These are phyloP conservation scores for Saccharomyces hybrid DNA, from an alignment of 1,139 yeast genomes.

Conservation along the genomic window DNA sequence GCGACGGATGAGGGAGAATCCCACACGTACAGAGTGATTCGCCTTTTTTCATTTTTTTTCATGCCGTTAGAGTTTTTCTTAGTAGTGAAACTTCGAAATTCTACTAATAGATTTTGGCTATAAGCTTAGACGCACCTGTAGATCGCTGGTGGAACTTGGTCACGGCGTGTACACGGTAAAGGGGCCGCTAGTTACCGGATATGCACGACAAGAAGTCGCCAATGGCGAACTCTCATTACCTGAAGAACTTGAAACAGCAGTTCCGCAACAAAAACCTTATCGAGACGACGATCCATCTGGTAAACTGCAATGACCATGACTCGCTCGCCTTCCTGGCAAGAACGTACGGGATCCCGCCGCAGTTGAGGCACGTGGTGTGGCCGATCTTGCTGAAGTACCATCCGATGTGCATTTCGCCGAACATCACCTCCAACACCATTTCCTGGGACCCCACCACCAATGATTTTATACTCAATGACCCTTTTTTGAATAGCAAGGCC, in stretches of 20 bases:
- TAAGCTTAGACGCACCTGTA: not conserved
- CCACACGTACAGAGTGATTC: not conserved
- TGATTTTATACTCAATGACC: not conserved
- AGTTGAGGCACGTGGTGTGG: constrained; percentile 73
- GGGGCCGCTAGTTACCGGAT: not conserved
- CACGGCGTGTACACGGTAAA: not conserved
- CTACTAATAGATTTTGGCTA: not conserved
- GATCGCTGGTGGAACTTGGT: not conserved
- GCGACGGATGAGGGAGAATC: not conserved
- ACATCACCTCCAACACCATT: constrained; percentile 49
- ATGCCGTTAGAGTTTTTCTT: not conserved
- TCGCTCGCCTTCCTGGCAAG: constrained; percentile 69
- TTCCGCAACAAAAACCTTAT: constrained; percentile 24
- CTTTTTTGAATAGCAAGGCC: not conserved
- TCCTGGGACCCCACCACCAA: constrained; percentile 7
- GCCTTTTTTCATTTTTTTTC: not conserved
- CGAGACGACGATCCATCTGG: constrained; percentile 21
- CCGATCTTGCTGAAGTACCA: constrained; percentile 73
- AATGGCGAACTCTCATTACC: constrained; percentile 16
- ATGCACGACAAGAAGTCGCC: constrained; percentile 17
- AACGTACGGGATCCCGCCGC: constrained; percentile 80
- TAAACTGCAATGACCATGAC: constrained; percentile 33
- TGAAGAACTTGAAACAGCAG: constrained; percentile 26
- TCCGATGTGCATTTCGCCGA: constrained; percentile 76
- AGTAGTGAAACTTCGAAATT: not conserved